Evolutionary conservation across 1,284 basidiomycete genomes (phyloP), one percentile per base, ranked within the genome.

Genomic region (Volvariella surrecta): DNA sequence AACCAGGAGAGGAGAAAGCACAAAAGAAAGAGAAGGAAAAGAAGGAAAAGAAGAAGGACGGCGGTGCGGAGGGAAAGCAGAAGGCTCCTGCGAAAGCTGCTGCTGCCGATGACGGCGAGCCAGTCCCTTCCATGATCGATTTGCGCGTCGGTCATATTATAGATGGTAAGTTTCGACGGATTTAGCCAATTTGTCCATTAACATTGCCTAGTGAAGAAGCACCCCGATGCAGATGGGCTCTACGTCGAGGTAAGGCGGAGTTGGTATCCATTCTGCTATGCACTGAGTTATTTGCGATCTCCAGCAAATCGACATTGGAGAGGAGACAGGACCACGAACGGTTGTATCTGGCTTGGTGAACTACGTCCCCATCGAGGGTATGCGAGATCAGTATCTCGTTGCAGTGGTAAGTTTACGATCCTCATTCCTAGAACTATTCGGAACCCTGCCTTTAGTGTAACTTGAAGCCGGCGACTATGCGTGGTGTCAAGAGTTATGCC

Each of bases 291-390:
- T 17, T 37, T 16, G 17, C 17, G 42, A 32, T 15, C 16, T 40
- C 35, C 48, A 91, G 85, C 81, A 92, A 86, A 94, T 97, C 51
- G 92, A 98, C 62, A 70, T 97, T 45, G 94, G 92, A 45, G 91
- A 95, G 62, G 91, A 92, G 60, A 82, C 82, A 1, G 93, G 91
- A 30, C 93, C 93, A 18, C 73, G 93, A 45, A 96, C 91, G 1
- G 90, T 98, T 15, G 89, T 96, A 40, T 96, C 92, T 22, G 94
- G 94, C 37, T 76, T 97, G 22, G 93, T 97, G 48, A 80, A 96
- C 60, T 93, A 95, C 62, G 89, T 96, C 59, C 87, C 89, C 9
- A 91, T 95, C 54, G 94, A 96, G 55, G 69, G 93, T 53, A 94
- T 98, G 85, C 76, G 77, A 28, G 85, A 89, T 58, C 82, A 80